phyloP scores from a whole-genome alignment of 2,329 filamentous ascomycete species.

The Fusarium scirpi region DNA sequence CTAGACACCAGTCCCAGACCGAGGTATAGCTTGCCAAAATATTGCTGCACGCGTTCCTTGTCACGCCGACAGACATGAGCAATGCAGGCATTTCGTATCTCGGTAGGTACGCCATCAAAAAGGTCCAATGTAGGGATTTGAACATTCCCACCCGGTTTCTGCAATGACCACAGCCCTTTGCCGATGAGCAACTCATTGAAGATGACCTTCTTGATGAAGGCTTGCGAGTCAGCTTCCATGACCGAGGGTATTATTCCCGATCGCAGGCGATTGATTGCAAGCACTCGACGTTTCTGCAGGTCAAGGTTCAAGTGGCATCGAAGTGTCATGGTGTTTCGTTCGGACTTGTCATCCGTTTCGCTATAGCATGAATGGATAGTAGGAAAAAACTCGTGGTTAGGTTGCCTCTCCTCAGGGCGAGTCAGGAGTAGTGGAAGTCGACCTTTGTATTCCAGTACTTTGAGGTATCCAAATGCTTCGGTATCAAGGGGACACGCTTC shows the following conservation, averaged over 20 bases:
- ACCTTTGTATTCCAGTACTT: too few relatives aligned
- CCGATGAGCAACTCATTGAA: background rate
- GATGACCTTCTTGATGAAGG: rapidly evolving
- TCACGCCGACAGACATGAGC: background rate
- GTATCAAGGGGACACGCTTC: too few relatives aligned
- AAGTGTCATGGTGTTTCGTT: too few relatives aligned
- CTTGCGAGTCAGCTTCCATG: too few relatives aligned
- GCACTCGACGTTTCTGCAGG: too few relatives aligned
- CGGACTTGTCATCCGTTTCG: too few relatives aligned
- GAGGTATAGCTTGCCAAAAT: background rate
- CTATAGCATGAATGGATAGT: too few relatives aligned
- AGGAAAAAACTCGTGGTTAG: too few relatives aligned
- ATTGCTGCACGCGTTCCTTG: background rate
- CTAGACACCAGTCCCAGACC: constrained; percentile 1
- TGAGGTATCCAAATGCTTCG: too few relatives aligned
- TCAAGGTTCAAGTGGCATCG: too few relatives aligned
- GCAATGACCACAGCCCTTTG: background rate
- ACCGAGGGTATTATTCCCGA: too few relatives aligned
- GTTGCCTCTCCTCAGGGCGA: background rate
- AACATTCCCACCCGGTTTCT: rapidly evolving
- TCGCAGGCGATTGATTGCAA: too few relatives aligned
- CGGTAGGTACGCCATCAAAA: rapidly evolving
- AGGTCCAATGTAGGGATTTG: rapidly evolving
- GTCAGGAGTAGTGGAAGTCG: background rate
- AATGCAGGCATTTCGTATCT: background rate